These are phyloP conservation scores for Parathielavia hyrcaniae DNA, from an alignment of 495 filamentous ascomycete species.

Conservation along the genomic window DNA sequence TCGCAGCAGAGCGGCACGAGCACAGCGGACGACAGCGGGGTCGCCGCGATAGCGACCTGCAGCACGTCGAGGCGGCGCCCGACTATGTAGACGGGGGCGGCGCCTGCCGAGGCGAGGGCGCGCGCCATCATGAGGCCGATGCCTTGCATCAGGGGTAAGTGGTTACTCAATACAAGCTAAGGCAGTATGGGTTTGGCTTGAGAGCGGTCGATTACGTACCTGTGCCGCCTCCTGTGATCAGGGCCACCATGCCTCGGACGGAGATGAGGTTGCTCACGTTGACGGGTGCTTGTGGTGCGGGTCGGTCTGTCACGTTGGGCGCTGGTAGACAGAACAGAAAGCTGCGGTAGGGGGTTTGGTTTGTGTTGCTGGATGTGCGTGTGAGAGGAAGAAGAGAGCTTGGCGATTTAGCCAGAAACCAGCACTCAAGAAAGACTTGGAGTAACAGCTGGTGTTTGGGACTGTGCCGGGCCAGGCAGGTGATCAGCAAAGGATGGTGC, in stretches of 20 bases:
- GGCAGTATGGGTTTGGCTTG: background rate
- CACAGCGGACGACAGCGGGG: constrained; percentile 32
- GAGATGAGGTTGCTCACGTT: constrained; percentile 47
- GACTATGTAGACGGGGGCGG: constrained; percentile 63
- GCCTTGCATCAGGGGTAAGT: constrained; percentile 44
- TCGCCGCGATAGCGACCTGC: constrained; percentile 40
- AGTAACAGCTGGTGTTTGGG: background rate
- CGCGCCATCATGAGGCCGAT: constrained; percentile 63
- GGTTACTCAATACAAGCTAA: background rate
- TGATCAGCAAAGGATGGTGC: too few species aligned
- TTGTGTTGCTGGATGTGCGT: too few species aligned
- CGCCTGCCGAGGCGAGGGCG: constrained; percentile 54
- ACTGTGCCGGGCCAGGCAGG: too few species aligned
- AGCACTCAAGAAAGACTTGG: background rate
- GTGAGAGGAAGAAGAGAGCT: background rate
- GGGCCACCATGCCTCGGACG: constrained; percentile 54
- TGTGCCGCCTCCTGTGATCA: constrained; percentile 59
- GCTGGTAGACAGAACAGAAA: background rate
- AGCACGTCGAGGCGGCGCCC: constrained; percentile 57
- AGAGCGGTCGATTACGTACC: constrained; percentile 39
- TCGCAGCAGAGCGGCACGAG: constrained; percentile 58
- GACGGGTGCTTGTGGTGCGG: constrained; percentile 17
- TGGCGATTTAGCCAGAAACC: too few species aligned
- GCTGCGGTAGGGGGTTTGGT: background rate
- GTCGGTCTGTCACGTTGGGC: background rate